Conservation (phyloP, 441 rosid species). For the Bruguiera hainesii region DNA sequence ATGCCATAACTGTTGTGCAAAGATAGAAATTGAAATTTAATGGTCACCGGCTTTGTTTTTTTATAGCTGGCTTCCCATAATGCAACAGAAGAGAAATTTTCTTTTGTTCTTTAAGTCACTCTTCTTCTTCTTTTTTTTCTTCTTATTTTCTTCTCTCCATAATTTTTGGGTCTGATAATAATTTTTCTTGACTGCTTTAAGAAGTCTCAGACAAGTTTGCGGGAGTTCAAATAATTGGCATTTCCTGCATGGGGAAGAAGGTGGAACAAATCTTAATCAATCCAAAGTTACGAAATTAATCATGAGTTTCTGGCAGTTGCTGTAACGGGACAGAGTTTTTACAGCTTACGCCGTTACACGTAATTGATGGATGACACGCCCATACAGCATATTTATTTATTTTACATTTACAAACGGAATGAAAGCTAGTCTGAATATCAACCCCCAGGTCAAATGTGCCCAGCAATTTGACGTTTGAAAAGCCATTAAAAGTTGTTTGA, state of each 20-base stretch:
- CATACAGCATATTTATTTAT: no score
- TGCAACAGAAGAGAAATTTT: neutral
- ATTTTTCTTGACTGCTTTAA: conserved; percentile 4
- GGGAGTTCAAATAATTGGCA: neutral
- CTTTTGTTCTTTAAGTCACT: neutral
- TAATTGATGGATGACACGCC: no score
- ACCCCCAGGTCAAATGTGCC: no score
- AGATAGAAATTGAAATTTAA: conserved; percentile 12
- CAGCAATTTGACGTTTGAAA: no score
- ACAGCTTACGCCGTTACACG: no score
- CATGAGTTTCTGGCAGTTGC: no score
- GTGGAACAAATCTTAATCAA: neutral
- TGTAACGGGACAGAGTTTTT: no score
- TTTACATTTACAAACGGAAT: no score
- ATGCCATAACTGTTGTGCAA: neutral
- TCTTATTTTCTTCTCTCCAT: neutral
- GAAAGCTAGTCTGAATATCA: no score
- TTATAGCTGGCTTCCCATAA: neutral
- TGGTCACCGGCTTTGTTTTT: conserved; percentile 4
- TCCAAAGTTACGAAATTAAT: neutral
- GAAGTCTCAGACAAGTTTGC: neutral
- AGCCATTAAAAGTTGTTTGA: no score
- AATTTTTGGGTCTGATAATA: neutral
- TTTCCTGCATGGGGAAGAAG: neutral
- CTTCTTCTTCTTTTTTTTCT: neutral